These are phyloP conservation scores for Calonectria multiphialidica DNA, from an alignment of 2,329 filamentous ascomycete genomes.

Conservation along the genomic window DNA sequence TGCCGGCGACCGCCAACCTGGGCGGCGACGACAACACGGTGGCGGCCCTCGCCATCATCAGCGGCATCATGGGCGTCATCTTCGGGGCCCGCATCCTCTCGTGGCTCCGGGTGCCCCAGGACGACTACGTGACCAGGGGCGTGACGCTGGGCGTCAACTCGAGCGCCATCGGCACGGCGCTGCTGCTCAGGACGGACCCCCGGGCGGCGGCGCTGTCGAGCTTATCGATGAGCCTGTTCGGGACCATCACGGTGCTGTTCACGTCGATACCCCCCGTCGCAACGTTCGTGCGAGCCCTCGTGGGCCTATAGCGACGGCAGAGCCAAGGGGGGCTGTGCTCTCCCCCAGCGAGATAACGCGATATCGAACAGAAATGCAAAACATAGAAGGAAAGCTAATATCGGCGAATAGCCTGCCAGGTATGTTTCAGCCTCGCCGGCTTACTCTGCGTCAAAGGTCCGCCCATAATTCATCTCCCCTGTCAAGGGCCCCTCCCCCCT, in stretches of 20 bases:
- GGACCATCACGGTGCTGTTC: constrained; percentile 68
- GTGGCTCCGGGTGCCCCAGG: constrained; percentile 66
- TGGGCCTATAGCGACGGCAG: constrained; percentile 50
- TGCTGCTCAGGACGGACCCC: constrained; percentile 67
- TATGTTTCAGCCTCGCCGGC: constrained; percentile 10
- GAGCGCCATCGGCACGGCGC: constrained; percentile 69
- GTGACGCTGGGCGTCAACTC: constrained; percentile 72
- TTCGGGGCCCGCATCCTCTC: constrained; percentile 63
- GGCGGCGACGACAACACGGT: constrained; percentile 68
- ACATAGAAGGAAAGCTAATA: constrained; percentile 8
- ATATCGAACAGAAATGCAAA: constrained; percentile 7
- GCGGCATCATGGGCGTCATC: constrained; percentile 69
- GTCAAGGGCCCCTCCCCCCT: background rate
- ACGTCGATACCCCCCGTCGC: constrained; percentile 68
- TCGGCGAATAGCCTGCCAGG: background rate
- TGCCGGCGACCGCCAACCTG: constrained; percentile 67
- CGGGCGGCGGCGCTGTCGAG: constrained; percentile 70
- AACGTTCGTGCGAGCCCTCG: constrained; percentile 59
- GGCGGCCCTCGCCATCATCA: constrained; percentile 69
- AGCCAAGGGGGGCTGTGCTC: constrained; percentile 1
- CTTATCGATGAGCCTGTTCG: constrained; percentile 71
- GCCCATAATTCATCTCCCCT: background rate
- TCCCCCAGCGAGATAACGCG: background rate
- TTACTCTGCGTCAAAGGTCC: background rate
- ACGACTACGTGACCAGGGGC: constrained; percentile 74